Evolutionary conservation across 345 rosid genomes (phyloP).

Genomic region (Triadica sebifera): DNA sequence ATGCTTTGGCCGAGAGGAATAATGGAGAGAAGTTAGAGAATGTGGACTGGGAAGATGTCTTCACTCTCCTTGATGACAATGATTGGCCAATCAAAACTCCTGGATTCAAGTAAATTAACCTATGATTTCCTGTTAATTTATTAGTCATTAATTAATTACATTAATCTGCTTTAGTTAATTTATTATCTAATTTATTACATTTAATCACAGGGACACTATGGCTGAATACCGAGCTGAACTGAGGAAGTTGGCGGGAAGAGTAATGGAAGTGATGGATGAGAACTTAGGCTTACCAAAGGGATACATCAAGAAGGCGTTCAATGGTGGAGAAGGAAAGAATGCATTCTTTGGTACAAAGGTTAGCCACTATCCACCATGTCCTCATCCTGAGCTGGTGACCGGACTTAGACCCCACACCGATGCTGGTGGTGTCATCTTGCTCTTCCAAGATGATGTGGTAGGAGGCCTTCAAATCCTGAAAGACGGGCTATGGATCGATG

Average conservation of each 20-base stretch:
- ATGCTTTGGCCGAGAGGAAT: slow-evolving; percentile 42
- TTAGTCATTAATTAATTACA: too few relatives aligned
- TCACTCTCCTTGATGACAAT: slow-evolving; percentile 55
- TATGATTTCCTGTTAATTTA: too few relatives aligned
- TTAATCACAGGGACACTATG: slow-evolving; percentile 63
- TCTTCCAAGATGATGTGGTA: slow-evolving; percentile 77
- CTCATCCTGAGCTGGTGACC: slow-evolving; percentile 58
- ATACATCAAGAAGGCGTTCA: slow-evolving; percentile 58
- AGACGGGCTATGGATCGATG: slow-evolving; percentile 77
- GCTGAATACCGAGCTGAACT: slow-evolving; percentile 63
- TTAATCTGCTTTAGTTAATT: neutral
- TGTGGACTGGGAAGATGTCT: slow-evolving; percentile 88
- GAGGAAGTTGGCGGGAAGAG: slow-evolving; percentile 60
- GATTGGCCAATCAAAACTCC: slow-evolving; percentile 67
- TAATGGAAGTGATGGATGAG: slow-evolving; percentile 88
- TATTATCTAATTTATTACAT: neutral
- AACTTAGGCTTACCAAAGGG: slow-evolving; percentile 64
- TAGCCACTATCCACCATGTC: slow-evolving; percentile 94
- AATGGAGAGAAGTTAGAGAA: slow-evolving; percentile 51
- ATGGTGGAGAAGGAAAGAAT: slow-evolving; percentile 41
- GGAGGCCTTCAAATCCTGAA: slow-evolving; percentile 87
- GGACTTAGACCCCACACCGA: slow-evolving; percentile 94
- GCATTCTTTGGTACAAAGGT: slow-evolving; percentile 84
- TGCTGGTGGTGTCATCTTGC: slow-evolving; percentile 87
- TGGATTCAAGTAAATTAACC: slow-evolving; percentile 53